Evolutionary conservation across 805 yeast species (phyloP).

Genomic region (Suhomyces faveliae): DNA sequence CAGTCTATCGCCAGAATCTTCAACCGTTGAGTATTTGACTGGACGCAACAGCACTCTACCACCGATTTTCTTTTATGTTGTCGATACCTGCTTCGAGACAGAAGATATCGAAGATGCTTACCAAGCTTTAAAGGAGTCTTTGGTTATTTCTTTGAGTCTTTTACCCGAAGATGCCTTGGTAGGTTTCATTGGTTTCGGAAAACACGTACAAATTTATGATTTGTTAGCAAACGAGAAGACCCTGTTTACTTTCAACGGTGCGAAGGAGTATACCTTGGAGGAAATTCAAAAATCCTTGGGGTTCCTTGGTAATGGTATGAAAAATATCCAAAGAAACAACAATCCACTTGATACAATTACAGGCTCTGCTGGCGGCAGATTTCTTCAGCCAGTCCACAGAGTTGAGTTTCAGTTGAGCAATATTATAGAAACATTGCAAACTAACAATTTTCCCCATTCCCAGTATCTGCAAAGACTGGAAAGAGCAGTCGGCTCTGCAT

Average conservation of each 20-base stretch:
- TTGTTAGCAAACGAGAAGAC: slow-evolving; percentile 28
- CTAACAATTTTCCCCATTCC: slow-evolving; percentile 49
- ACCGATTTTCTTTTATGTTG: slow-evolving; percentile 51
- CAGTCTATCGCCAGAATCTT: slow-evolving; percentile 37
- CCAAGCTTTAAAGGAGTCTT: slow-evolving; percentile 48
- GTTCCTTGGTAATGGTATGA: slow-evolving; percentile 30
- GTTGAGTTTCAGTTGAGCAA: slow-evolving; percentile 52
- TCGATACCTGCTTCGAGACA: slow-evolving; percentile 54
- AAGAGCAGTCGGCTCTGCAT: slow-evolving; percentile 61
- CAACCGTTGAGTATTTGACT: slow-evolving; percentile 54
- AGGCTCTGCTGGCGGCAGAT: slow-evolving; percentile 32
- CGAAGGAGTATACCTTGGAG: slow-evolving; percentile 47
- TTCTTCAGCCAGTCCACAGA: slow-evolving; percentile 46
- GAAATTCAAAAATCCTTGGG: slow-evolving; percentile 49
- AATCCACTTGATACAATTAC: slow-evolving; percentile 15
- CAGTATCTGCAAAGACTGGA: slow-evolving; percentile 45
- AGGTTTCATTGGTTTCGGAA: slow-evolving; percentile 60
- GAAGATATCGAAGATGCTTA: slow-evolving; percentile 47
- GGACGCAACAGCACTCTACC: slow-evolving; percentile 41
- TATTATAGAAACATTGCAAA: slow-evolving; percentile 47
- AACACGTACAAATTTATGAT: slow-evolving; percentile 58
- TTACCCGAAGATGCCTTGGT: slow-evolving; percentile 56
- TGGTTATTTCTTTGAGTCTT: slow-evolving; percentile 43
- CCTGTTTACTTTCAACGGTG: slow-evolving; percentile 53
- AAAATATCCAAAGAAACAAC: slow-evolving; percentile 10